Conservation (phyloP, 371 early-diverging fungal genomes). For the Circinella umbellata region DNA sequence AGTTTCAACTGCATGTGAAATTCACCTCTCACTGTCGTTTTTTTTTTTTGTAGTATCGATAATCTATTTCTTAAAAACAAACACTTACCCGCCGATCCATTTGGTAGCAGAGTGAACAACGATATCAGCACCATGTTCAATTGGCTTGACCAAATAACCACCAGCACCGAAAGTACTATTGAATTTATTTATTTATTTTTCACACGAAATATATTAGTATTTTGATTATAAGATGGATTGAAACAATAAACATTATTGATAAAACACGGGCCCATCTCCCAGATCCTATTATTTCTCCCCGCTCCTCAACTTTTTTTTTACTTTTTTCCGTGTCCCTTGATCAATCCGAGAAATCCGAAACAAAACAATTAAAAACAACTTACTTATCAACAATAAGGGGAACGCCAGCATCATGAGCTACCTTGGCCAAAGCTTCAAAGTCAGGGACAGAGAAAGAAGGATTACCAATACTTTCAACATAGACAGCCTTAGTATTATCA, state of each 20-base stretch:
- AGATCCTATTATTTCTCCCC: too few species aligned
- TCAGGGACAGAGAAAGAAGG: conserved; percentile 85
- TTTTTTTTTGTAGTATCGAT: too few species aligned
- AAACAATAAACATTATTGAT: too few species aligned
- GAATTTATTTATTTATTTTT: conserved; percentile 32
- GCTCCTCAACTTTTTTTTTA: too few species aligned
- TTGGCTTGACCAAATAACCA: conserved; percentile 84
- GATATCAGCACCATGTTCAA: conserved; percentile 92
- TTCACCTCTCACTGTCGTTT: neutral
- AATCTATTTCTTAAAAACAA: neutral
- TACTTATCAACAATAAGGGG: conserved; percentile 90
- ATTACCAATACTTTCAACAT: conserved; percentile 89
- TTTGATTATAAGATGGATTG: too few species aligned
- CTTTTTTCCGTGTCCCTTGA: too few species aligned
- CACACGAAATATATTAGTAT: too few species aligned
- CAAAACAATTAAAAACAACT: conserved; percentile 5
- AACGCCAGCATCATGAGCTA: conserved; percentile 83
- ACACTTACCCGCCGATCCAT: conserved; percentile 75
- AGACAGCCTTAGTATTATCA: conserved; percentile 86
- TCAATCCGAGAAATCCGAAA: too few species aligned
- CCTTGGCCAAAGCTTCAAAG: conserved; percentile 75
- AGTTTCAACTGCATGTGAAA: conserved; percentile 6
- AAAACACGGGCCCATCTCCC: too few species aligned
- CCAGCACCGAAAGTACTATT: conserved; percentile 93
- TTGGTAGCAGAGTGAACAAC: conserved; percentile 90